These are phyloP conservation scores for Metschnikowia gruessii DNA, from an alignment of 805 yeast species.

Conservation along the genomic window DNA sequence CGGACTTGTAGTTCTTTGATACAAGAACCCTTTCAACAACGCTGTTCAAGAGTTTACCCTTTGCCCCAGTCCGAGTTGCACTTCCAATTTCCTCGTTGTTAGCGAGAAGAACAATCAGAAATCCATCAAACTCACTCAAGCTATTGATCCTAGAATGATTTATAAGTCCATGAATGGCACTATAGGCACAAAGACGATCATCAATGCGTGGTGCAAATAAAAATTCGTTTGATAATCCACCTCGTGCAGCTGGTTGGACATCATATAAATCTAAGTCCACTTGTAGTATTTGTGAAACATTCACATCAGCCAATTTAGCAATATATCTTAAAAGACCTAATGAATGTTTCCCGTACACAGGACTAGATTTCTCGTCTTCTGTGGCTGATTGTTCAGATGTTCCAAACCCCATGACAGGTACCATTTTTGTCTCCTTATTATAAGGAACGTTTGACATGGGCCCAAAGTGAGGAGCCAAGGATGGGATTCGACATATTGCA, in stretches of 20 bases:
- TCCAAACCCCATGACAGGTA: constrained; percentile 36
- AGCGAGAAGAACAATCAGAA: constrained; percentile 33
- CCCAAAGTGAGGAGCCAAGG: constrained; percentile 39
- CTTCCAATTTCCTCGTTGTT: constrained; percentile 45
- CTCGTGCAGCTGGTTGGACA: constrained; percentile 34
- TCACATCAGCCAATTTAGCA: constrained; percentile 22
- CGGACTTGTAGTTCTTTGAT: constrained; percentile 6
- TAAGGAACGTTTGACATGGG: constrained; percentile 28
- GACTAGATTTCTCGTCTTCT: constrained; percentile 27
- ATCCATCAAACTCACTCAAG: constrained; percentile 26
- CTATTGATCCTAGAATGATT: constrained; percentile 12
- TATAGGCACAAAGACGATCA: constrained; percentile 41
- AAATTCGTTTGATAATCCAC: constrained; percentile 38
- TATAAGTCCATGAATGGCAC: constrained; percentile 34
- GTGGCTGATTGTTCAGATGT: constrained; percentile 20
- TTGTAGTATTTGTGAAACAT: constrained; percentile 26
- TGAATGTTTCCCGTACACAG: constrained; percentile 32
- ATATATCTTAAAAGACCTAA: constrained; percentile 33
- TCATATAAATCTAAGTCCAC: constrained; percentile 39
- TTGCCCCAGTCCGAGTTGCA: constrained; percentile 38
- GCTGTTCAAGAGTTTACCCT: constrained; percentile 31
- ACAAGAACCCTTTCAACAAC: constrained; percentile 19
- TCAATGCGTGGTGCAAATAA: constrained; percentile 40
- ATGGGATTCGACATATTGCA: constrained; percentile 40
- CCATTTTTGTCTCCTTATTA: constrained; percentile 38